Evolutionary conservation across 768 basidiomycete genomes (phyloP).

Genomic region (Jaapia argillacea): DNA sequence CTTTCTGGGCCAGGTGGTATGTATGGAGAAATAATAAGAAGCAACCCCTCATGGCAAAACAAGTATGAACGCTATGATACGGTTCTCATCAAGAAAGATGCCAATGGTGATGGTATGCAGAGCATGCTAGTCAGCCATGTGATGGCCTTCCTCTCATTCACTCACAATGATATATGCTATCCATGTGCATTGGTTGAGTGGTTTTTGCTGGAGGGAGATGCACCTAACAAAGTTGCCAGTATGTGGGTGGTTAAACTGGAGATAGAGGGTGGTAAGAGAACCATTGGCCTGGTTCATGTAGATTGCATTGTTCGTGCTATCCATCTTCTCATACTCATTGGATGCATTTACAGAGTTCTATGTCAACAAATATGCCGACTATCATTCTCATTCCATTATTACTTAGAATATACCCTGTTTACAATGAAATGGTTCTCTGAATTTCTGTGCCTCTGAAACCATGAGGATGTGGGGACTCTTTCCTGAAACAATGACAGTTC

Average conservation of each 20-base stretch:
- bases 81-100: not conserved
- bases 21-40: not conserved
- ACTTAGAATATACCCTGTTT: too few relatives aligned
- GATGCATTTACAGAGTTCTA: not conserved
- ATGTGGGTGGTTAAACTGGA: not conserved
- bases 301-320: not conserved
- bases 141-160: not conserved
- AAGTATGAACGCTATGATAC: not conserved
- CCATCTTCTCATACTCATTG: not conserved
- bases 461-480: too few relatives aligned
- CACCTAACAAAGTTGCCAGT: not conserved
- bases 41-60: not conserved
- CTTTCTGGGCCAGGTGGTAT: not conserved
- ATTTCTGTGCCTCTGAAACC: too few relatives aligned
- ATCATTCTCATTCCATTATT: too few relatives aligned
- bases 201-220: not conserved
- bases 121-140: not conserved
- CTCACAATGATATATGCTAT: not conserved
- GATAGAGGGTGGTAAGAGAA: not conserved
- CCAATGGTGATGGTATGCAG: not conserved
- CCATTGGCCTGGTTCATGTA: not conserved
- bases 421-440: too few relatives aligned
- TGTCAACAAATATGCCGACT: not conserved
- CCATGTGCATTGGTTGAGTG: not conserved
- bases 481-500: too few relatives aligned